These are phyloP conservation scores for Alternaria panax DNA, from an alignment of 2,329 filamentous ascomycete species.

Conservation along the genomic window DNA sequence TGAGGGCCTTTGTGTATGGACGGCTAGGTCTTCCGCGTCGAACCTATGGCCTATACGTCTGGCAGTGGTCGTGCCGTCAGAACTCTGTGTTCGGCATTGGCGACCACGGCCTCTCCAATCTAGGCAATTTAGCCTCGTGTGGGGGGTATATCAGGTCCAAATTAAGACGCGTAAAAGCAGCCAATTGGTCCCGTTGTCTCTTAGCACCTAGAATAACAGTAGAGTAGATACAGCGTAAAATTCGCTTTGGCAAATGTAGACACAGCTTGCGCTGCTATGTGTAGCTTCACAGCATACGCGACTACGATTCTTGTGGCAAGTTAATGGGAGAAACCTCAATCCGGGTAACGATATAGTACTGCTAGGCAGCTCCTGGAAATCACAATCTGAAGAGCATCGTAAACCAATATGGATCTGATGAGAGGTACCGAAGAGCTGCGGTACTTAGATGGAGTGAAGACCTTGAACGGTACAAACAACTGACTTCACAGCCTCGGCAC, in stretches of 20 bases:
- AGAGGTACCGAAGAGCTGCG: constrained; percentile 2
- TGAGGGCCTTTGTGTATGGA: not conserved
- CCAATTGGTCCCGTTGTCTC: constrained; percentile 27
- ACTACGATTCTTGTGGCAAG: constrained; percentile 4
- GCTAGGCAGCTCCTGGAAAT: constrained; percentile 23
- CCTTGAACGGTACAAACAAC: constrained; percentile 9
- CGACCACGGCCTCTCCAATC: constrained; percentile 6
- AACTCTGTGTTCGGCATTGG: constrained; percentile 2
- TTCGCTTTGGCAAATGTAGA: constrained; percentile 15
- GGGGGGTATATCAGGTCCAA: constrained; percentile 27
- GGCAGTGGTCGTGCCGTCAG: not conserved
- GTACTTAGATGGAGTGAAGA: constrained; percentile 14
- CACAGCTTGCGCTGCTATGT: constrained; percentile 16
- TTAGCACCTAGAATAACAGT: constrained; percentile 24
- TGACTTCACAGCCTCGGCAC: not conserved
- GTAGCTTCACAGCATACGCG: constrained; percentile 19
- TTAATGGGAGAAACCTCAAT: constrained; percentile 12
- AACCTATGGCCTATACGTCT: not conserved
- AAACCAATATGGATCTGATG: constrained; percentile 17
- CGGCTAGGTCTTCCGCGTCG: not conserved
- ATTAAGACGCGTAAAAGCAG: constrained; percentile 23
- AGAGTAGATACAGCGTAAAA: constrained; percentile 23
- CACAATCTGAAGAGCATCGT: constrained; percentile 7
- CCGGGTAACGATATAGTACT: constrained; percentile 8
- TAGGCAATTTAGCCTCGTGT: constrained; percentile 20